phyloP scores from a whole-genome alignment of 441 rosid species.

The Flueggea neowawraea region DNA sequence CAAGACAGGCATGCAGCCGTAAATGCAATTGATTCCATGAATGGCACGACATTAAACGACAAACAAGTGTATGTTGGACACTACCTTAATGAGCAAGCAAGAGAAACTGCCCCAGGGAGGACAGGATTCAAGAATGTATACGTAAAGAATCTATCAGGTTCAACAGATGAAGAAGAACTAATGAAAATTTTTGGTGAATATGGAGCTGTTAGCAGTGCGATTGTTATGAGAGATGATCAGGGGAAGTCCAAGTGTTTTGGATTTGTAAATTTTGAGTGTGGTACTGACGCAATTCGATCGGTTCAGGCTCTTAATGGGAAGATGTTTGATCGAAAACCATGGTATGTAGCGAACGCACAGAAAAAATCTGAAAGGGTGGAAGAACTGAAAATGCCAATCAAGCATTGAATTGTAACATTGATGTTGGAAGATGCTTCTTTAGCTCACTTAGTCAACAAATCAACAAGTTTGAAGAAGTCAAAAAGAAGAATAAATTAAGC shows the following conservation, averaged over 20 bases:
- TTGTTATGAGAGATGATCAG: constrained; percentile 26
- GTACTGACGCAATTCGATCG: constrained; percentile 49
- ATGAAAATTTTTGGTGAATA: constrained; percentile 36
- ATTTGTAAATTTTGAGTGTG: constrained; percentile 53
- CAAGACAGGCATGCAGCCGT: constrained; percentile 48
- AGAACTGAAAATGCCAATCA: constrained; percentile 42
- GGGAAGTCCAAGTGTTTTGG: constrained; percentile 61
- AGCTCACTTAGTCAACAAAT: too few species aligned
- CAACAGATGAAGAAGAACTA: constrained; percentile 57
- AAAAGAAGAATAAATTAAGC: too few species aligned
- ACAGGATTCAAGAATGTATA: constrained; percentile 61
- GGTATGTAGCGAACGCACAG: constrained; percentile 53
- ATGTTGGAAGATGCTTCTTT: too few species aligned
- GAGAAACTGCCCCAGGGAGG: constrained; percentile 39
- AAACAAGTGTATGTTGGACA: constrained; percentile 80
- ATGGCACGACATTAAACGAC: constrained; percentile 66
- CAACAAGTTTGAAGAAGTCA: too few species aligned
- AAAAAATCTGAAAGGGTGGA: constrained; percentile 58
- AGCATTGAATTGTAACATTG: constrained; percentile 17
- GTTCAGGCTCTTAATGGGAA: constrained; percentile 50
- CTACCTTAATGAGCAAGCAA: constrained; percentile 67
- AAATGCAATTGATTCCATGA: constrained; percentile 52
- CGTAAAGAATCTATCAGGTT: constrained; percentile 64
- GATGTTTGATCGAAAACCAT: constrained; percentile 45
- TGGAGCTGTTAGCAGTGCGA: constrained; percentile 36